Evolutionary conservation across 2,329 filamentous ascomycete genomes (phyloP), one percentile per base, ranked within the genome.

Genomic region (Colletotrichum tanaceti): DNA sequence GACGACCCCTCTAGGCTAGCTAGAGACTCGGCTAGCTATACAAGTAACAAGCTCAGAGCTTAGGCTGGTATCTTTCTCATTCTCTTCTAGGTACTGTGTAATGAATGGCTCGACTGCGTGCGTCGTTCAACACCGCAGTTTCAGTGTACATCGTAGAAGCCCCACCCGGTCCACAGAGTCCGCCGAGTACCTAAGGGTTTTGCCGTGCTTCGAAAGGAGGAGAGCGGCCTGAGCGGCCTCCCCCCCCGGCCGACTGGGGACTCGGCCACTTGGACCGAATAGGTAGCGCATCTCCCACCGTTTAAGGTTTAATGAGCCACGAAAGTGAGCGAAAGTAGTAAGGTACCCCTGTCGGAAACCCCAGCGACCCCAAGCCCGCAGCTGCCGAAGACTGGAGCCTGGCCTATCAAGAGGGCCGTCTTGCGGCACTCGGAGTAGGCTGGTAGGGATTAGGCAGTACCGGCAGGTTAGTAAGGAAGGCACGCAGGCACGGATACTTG

Each of bases 281-380:
- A n/a, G n/a, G n/a, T n/a, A n/a, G 32, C 39, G 28, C 24, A 35
- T 43, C 28, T 41, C 35, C 32, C 32, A 7, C 32, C 9, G 7
- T 50, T 53, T 69, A 69, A 69, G 62, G 66, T 69, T 69, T 69
- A 38, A 69, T 69, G 63, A 69, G 55, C 62, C 62, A 52, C 63
- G 35, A 52, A 18, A 38, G n/a, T 52, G 43, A 50, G 38, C 20
- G 4, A 24, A 9, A 10, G 5, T 38, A 1, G 22, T 32, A 32
- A 28, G 57, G 24, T 9, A 20, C 43, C 32, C 62, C 44, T 52
- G 62, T 52, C 35, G 39, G 39, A 38, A 52, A 53, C n/a, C 50
- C 62, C 44, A 58, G 60, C 53, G 24, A 44, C 32, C 14, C 49
- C 50, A 49, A 39, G 50, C 55, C 50, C 61, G 61, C 35, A 68